These are phyloP conservation scores for Tausonia pullulans DNA, from an alignment of 1,284 basidiomycete species.

Conservation along the genomic window DNA sequence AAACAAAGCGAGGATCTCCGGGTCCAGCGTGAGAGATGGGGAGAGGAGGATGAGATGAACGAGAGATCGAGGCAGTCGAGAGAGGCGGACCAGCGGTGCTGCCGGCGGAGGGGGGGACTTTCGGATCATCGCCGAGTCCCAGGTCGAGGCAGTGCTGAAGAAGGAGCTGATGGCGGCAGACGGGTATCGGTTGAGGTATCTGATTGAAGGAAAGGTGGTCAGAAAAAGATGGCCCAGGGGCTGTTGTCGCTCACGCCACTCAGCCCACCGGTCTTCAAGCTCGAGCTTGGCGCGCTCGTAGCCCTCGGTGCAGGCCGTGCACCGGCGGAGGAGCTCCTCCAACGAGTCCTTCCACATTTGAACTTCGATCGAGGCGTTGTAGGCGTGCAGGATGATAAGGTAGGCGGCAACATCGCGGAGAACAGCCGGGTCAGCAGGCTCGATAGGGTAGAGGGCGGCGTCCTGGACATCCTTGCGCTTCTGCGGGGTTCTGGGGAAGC, in stretches of 20 bases:
- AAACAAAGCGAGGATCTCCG: background rate
- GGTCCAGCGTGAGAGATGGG: background rate
- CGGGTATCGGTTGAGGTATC: constrained; percentile 33
- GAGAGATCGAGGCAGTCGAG: constrained; percentile 10
- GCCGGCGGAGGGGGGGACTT: background rate
- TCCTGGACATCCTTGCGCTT: background rate
- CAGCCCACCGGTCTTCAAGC: constrained; percentile 55
- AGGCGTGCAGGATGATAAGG: constrained; percentile 67
- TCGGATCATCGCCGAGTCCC: constrained; percentile 46
- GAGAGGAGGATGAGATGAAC: constrained; percentile 9
- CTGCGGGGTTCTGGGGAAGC: background rate
- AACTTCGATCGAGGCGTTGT: constrained; percentile 46
- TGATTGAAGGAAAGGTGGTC: constrained; percentile 17
- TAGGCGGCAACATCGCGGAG: constrained; percentile 58
- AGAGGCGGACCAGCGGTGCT: background rate
- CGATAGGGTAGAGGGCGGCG: background rate
- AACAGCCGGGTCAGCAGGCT: constrained; percentile 19
- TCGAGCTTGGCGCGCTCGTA: constrained; percentile 51
- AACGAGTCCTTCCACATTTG: constrained; percentile 52
- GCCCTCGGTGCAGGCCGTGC: constrained; percentile 54
- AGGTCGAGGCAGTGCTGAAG: constrained; percentile 52
- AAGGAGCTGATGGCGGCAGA: constrained; percentile 42
- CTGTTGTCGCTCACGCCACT: background rate
- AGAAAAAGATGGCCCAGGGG: background rate
- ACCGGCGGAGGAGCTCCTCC: constrained; percentile 46